phyloP scores from a whole-genome alignment of 768 basidiomycete genomes.

The Boletus tylopilopsis region DNA sequence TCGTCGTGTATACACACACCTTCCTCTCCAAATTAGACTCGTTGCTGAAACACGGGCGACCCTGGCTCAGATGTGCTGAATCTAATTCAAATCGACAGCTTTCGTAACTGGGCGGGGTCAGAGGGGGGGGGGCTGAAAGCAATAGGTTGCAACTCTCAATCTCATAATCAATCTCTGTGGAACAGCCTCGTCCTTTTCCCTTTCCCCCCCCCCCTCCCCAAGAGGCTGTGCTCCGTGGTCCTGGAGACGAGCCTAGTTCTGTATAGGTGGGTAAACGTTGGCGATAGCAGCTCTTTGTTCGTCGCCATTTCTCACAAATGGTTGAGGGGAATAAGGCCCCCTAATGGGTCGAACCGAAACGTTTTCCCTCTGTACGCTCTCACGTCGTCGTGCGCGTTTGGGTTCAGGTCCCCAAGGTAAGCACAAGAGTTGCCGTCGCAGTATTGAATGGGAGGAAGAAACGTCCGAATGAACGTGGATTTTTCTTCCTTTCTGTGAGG shows the following conservation, averaged over 20 bases:
- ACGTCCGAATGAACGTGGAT: slow-evolving; percentile 12
- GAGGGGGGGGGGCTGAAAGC: slow-evolving; percentile 9
- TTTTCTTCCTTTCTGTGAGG: neutral
- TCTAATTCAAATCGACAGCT: slow-evolving; percentile 9
- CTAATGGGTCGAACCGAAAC: slow-evolving; percentile 14
- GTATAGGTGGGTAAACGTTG: slow-evolving; percentile 1
- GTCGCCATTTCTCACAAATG: neutral
- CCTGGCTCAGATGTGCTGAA: slow-evolving; percentile 5
- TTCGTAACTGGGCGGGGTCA: slow-evolving; percentile 8
- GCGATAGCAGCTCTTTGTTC: slow-evolving; percentile 1
- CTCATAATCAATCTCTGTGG: slow-evolving; percentile 13
- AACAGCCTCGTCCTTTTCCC: slow-evolving; percentile 3
- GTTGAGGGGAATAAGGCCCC: neutral
- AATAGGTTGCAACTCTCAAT: slow-evolving; percentile 3
- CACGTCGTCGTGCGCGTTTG: neutral
- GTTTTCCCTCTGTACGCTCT: neutral
- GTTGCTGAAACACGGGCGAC: slow-evolving; percentile 8
- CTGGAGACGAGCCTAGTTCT: slow-evolving; percentile 6
- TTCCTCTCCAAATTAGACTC: neutral
- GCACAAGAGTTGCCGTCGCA: neutral
- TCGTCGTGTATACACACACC: neutral
- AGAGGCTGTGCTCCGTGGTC: slow-evolving; percentile 15
- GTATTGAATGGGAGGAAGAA: neutral
- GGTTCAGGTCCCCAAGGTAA: neutral
- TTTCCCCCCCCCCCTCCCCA: too few relatives aligned